Evolutionary conservation across 768 basidiomycete species (phyloP).

Genomic region (Leccinum barrowsii): DNA sequence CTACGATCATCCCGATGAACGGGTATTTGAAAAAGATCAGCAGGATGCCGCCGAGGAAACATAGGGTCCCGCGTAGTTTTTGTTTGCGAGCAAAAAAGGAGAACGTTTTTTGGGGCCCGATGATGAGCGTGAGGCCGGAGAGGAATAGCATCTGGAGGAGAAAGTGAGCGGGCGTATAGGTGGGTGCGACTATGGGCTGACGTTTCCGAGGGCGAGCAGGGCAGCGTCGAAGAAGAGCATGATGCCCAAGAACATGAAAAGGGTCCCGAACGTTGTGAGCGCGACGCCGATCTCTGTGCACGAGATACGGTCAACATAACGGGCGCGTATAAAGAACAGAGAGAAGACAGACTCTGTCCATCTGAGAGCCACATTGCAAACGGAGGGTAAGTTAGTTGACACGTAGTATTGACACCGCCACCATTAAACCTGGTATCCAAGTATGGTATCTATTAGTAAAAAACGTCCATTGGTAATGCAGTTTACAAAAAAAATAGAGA

Average conservation of each 20-base stretch:
- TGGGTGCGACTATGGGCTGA: conserved; percentile 39
- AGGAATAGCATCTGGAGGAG: conserved; percentile 82
- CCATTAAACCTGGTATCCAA: not conserved
- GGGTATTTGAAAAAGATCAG: conserved; percentile 97
- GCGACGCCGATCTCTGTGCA: conserved; percentile 90
- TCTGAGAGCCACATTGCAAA: conserved; percentile 51
- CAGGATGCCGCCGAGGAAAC: conserved; percentile 86
- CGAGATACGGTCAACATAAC: not conserved
- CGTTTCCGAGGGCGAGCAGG: conserved; percentile 94
- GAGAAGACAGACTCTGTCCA: conserved; percentile 38
- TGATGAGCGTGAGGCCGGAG: conserved; percentile 91
- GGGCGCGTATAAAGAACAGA: not conserved
- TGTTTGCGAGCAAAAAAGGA: conserved; percentile 96
- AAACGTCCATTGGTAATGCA: conserved; percentile 17
- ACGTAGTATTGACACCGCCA: conserved; percentile 23
- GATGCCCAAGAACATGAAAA: conserved; percentile 96
- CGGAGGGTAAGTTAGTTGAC: conserved; percentile 13
- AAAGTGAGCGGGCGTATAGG: conserved; percentile 1
- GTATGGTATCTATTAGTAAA: conserved; percentile 12
- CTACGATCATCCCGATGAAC: conserved; percentile 87
- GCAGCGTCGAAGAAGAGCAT: conserved; percentile 97
- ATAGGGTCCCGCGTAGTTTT: conserved; percentile 86
- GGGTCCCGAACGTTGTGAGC: conserved; percentile 88
- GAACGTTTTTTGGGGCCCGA: conserved; percentile 95
- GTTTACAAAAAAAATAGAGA: conserved; percentile 22